Conservation (phyloP, 345 rosid species). For the Camelina laxa region DNA sequence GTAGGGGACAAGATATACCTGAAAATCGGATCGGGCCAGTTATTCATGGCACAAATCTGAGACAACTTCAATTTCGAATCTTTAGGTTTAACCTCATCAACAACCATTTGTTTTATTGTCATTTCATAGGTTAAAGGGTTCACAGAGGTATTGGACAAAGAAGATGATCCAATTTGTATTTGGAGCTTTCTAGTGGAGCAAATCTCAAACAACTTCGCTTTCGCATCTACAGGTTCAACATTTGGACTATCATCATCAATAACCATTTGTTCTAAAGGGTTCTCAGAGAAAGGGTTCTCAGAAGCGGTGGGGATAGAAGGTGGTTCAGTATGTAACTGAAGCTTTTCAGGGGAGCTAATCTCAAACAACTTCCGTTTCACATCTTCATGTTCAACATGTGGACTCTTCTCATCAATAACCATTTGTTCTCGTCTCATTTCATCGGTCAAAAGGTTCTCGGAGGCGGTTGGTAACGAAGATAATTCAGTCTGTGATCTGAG, state of each 20-base stretch:
- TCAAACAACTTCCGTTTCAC: neutral
- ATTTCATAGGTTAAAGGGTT: slow-evolving; percentile 57
- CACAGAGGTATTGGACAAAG: slow-evolving; percentile 47
- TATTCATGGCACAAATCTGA: slow-evolving; percentile 39
- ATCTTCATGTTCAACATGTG: neutral
- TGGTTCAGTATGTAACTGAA: slow-evolving; percentile 27
- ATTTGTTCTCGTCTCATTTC: neutral
- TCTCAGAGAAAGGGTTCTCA: slow-evolving; percentile 49
- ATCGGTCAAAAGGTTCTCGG: neutral
- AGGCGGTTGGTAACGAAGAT: neutral
- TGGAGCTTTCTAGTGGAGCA: neutral
- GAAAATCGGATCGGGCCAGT: slow-evolving; percentile 62
- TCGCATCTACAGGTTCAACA: neutral
- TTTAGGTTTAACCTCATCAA: neutral
- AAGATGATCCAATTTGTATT: slow-evolving; percentile 43
- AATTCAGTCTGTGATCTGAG: neutral
- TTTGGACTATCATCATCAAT: neutral
- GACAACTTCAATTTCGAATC: neutral
- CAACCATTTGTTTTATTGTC: neutral
- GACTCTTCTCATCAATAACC: neutral
- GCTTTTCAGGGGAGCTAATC: neutral
- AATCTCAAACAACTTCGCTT: neutral
- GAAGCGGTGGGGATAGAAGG: slow-evolving; percentile 53
- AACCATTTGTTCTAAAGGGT: neutral
- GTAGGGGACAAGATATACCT: slow-evolving; percentile 40